Conservation (phyloP, 108 stramenopile species). For the Skeletonema potamos region DNA sequence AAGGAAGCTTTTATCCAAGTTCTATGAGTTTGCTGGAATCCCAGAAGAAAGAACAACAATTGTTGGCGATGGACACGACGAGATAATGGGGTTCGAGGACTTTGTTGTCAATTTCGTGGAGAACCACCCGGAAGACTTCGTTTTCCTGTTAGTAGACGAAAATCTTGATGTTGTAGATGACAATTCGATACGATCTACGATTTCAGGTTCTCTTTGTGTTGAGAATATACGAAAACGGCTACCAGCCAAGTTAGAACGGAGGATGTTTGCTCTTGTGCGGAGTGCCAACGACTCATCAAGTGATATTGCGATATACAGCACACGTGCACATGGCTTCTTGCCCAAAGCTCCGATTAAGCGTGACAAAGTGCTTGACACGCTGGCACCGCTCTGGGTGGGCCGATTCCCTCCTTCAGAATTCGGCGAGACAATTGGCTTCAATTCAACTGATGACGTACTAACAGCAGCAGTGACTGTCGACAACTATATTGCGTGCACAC, state of each 20-base stretch:
- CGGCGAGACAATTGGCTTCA: constrained; percentile 5
- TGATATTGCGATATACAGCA: constrained; percentile 43
- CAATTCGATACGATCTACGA: not conserved
- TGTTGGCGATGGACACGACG: constrained; percentile 32
- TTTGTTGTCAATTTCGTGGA: constrained; percentile 23
- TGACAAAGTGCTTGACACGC: constrained; percentile 28
- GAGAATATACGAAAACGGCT: constrained; percentile 22
- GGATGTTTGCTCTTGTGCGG: constrained; percentile 48
- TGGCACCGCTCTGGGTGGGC: constrained; percentile 33
- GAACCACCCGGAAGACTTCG: constrained; percentile 28
- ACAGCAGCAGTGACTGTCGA: not conserved
- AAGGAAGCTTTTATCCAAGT: constrained; percentile 50
- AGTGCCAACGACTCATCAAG: constrained; percentile 50
- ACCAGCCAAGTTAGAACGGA: constrained; percentile 9
- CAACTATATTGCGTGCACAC: constrained; percentile 5
- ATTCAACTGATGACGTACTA: not conserved
- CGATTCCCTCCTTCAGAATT: constrained; percentile 16
- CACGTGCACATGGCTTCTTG: constrained; percentile 45
- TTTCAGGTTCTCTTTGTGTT: constrained; percentile 48
- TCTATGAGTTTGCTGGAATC: constrained; percentile 47
- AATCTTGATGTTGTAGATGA: constrained; percentile 47
- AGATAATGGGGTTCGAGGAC: constrained; percentile 40
- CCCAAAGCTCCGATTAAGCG: constrained; percentile 39
- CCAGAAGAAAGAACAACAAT: constrained; percentile 10
- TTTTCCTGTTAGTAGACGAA: constrained; percentile 53